Percentiles rank a stretch among this genome's conserved stretches.
Conservation (phyloP, 2,329 filamentous ascomycete species). For the Phialophora macrospora region DNA sequence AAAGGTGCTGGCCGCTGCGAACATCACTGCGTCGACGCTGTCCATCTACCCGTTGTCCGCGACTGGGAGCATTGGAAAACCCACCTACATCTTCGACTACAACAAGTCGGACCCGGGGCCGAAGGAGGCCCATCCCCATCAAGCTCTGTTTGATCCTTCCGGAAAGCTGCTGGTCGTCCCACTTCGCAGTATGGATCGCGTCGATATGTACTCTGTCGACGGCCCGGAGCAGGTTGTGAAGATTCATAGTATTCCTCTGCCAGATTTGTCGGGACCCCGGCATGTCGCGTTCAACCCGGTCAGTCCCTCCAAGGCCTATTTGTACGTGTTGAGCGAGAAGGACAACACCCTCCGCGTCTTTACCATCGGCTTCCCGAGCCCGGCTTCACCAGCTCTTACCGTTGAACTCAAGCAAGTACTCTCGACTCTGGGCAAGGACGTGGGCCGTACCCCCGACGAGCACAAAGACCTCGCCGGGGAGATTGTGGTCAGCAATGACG, state of each 20-base stretch:
- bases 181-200: conserved; percentile 20
- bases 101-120: conserved; percentile 15
- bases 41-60: conserved; percentile 19
- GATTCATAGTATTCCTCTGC: conserved; percentile 17
- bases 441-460: conserved; percentile 9
- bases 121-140: conserved; percentile 21
- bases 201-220: conserved; percentile 17
- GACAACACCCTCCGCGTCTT: conserved; percentile 28
- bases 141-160: conserved; percentile 25
- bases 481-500: conserved; percentile 24
- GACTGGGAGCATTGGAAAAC: conserved; percentile 16
- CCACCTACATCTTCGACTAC: conserved; percentile 21
- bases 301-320: conserved; percentile 17
- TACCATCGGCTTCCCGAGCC: not conserved
- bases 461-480: conserved; percentile 23
- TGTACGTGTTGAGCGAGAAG: conserved; percentile 28
- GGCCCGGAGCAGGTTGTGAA: conserved; percentile 6
- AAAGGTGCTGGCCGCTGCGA: conserved; percentile 15
- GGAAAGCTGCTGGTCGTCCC: conserved; percentile 23
- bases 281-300: conserved; percentile 21
- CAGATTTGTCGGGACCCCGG: conserved; percentile 14
- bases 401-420: conserved; percentile 19
- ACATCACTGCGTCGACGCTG: conserved; percentile 21
- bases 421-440: conserved; percentile 17
- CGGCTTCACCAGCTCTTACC: not conserved